Conservation (phyloP, 148 eudicot species). For the Amaranthus palmeri region DNA sequence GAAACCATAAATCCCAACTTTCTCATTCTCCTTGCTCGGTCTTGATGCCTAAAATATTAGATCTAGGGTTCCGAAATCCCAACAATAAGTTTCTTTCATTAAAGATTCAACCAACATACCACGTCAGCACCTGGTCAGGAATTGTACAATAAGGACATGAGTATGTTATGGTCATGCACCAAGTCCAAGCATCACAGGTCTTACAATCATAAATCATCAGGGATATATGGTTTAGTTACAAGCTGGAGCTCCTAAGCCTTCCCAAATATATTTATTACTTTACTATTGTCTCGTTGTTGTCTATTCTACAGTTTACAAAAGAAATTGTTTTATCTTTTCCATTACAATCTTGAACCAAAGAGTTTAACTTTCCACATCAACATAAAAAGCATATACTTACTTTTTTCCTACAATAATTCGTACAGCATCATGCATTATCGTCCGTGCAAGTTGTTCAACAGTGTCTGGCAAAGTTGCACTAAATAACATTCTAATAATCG, state of each 20-base stretch:
- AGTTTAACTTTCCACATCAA: background rate
- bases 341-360: conserved; percentile 4
- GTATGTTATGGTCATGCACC: too few relatives aligned
- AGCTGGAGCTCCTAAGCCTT: background rate
- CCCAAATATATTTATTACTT: background rate
- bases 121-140: too few relatives aligned
- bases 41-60: too few relatives aligned
- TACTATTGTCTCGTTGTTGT: background rate
- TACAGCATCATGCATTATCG: conserved; percentile 95
- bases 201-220: too few relatives aligned
- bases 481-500: conserved; percentile 71
- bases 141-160: too few relatives aligned
- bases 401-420: conserved; percentile 85
- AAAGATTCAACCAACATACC: too few relatives aligned
- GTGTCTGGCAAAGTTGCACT: conserved; percentile 98
- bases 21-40: too few relatives aligned
- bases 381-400: conserved; percentile 37
- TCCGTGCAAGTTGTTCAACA: conserved; percentile 95
- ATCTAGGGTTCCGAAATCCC: too few relatives aligned
- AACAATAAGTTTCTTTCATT: too few relatives aligned
- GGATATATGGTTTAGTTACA: background rate
- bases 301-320: background rate
- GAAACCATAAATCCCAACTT: too few relatives aligned
- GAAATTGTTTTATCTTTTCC: conserved; percentile 3
- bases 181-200: too few relatives aligned